Evolutionary conservation across 345 rosid genomes (phyloP).

Genomic region (Moringa oleifera): DNA sequence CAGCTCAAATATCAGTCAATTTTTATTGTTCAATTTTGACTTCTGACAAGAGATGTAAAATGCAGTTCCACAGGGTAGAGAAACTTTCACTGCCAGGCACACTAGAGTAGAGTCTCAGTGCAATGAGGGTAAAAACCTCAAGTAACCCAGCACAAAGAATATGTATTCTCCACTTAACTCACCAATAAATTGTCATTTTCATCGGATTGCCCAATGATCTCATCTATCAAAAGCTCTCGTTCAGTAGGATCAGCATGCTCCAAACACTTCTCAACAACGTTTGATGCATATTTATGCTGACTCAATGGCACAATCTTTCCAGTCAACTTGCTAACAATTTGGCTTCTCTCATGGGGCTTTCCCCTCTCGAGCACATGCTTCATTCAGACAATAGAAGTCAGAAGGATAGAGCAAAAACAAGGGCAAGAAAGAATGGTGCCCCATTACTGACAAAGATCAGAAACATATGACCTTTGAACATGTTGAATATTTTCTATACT

Average conservation of each 20-base stretch:
- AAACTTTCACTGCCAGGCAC: too few species aligned
- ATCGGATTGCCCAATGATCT: constrained; percentile 69
- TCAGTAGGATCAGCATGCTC: constrained; percentile 67
- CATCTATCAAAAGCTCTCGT: constrained; percentile 71
- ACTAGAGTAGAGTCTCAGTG: too few species aligned
- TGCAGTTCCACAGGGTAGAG: too few species aligned
- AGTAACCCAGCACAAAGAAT: too few species aligned
- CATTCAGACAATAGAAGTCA: constrained; percentile 10
- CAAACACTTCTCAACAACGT: constrained; percentile 95
- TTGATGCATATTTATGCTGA: constrained; percentile 97
- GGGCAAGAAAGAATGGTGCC: not conserved
- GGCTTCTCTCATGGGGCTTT: constrained; percentile 63
- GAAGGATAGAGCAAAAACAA: not conserved
- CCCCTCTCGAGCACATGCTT: constrained; percentile 98
- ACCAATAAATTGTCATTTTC: constrained; percentile 87
- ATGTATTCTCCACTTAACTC: constrained; percentile 16
- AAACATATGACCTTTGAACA: not conserved
- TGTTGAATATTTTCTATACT: not conserved
- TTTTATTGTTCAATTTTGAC: too few species aligned
- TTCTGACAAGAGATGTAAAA: too few species aligned
- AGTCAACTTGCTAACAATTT: constrained; percentile 63
- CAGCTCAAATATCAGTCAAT: too few species aligned
- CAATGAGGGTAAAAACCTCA: too few species aligned
- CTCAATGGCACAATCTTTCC: constrained; percentile 90
- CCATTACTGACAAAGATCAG: not conserved